Conservation (phyloP, 768 basidiomycete genomes). For the Lepiota subincarnata region DNA sequence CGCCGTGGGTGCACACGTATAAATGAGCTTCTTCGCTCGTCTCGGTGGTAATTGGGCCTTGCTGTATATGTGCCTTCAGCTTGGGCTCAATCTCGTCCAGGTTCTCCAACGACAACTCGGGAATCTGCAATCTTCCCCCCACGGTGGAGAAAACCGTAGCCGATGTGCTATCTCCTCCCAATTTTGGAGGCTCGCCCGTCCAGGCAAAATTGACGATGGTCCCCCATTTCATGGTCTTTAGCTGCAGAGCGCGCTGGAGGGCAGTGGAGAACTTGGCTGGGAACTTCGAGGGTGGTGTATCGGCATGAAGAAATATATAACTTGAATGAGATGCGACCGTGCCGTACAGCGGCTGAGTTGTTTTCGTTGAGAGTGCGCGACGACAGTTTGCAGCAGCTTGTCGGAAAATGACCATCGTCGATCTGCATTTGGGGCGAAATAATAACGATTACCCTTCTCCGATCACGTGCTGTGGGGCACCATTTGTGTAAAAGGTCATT, state of each 20-base stretch:
- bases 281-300: conserved; percentile 43
- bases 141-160: conserved; percentile 50
- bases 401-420: background rate
- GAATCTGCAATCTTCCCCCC: conserved; percentile 47
- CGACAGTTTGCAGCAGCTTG: background rate
- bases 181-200: conserved; percentile 20
- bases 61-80: conserved; percentile 29
- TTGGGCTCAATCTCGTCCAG: conserved; percentile 40
- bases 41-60: conserved; percentile 8
- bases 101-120: conserved; percentile 43
- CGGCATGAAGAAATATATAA: conserved; percentile 54
- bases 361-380: conserved; percentile 8
- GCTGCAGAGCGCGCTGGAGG: conserved; percentile 47
- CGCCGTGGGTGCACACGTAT: conserved; percentile 77
- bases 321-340: conserved; percentile 49
- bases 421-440: background rate
- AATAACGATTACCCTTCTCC: too few species aligned
- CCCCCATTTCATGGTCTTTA: conserved; percentile 41
- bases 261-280: conserved; percentile 44
- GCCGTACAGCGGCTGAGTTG: conserved; percentile 34
- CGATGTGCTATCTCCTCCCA: conserved; percentile 16
- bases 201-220: conserved; percentile 62
- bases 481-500: too few species aligned
- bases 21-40: conserved; percentile 33
- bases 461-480: too few species aligned